Evolutionary conservation across 106 monocot genomes (phyloP), one percentile per base, ranked within the genome.

Genomic region (Posidonia australis): DNA sequence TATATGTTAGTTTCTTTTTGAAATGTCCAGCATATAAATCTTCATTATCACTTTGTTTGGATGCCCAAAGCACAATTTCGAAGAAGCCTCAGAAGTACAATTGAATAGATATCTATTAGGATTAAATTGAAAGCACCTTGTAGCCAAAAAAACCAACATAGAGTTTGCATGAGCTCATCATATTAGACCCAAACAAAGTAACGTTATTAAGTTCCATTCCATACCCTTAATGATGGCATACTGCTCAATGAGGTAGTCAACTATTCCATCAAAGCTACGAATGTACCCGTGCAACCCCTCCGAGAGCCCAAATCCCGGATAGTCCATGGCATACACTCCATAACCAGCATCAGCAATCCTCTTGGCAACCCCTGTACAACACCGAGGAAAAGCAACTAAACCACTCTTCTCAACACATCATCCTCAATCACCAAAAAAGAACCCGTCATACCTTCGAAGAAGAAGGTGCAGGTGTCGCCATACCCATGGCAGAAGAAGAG

Each of bases 401-500:
- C n/a, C 11, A 20, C 11, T 18, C 4, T 31, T 28, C 7, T 51
- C 22, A 12, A 32, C 28, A 26, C 46, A 49, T 46, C 9, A n/a
- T 12, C 1, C 27, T 1, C 10, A 5, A 46, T 9, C 10, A 12
- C 7, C 29, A 64, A 13, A 17, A 45, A 16, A 58, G 4, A 46
- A 42, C 9, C 0, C 17, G 1, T 31, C 28, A 17, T 13, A 87
- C 96, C 96, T 81, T 98, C 96, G 32, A 98, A 98, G 80, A 98
- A 98, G 75, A 98, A 98, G 10, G 96, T 98, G 72, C 96, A 90
- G 46, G 96, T 98, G 67, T 90, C 87, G 0, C 96, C 96, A 70
- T 98, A 98, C 32, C 90, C 96, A 73, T 98, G 96, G 75, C 96
- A 98, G 65, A 90, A 98, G 72, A 90, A 90, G 58, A 98, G 76